Conservation (phyloP, 2,329 filamentous ascomycete species). For the Stenocarpella maydis region DNA sequence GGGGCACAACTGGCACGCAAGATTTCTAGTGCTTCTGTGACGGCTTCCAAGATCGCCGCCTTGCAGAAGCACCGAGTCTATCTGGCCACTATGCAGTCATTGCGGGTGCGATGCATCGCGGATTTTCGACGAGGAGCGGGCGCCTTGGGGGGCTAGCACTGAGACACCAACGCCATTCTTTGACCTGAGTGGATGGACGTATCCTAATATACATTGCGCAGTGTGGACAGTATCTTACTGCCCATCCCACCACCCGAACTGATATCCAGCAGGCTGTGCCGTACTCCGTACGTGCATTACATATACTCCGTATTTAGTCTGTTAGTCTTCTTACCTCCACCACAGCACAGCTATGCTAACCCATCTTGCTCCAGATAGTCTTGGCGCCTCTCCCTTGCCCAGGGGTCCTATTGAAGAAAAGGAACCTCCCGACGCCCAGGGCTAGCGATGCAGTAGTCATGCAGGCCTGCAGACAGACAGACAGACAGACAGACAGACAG, state of each 20-base stretch:
- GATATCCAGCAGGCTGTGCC: neutral
- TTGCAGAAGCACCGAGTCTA: constrained; percentile 22
- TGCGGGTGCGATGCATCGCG: neutral
- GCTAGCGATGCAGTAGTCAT: neutral
- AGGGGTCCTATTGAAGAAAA: constrained; percentile 23
- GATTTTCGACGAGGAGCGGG: neutral
- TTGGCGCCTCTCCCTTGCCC: neutral
- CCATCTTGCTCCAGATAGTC: constrained; percentile 10
- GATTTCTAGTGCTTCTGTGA: constrained; percentile 29
- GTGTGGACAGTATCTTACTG: neutral
- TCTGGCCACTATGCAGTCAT: constrained; percentile 21
- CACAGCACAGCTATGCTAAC: neutral
- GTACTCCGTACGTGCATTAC: neutral
- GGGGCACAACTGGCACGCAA: neutral
- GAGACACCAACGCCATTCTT: neutral
- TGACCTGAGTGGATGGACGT: neutral
- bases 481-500: too few species aligned
- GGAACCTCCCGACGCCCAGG: neutral
- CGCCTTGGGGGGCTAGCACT: neutral
- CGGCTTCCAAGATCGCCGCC: constrained; percentile 31
- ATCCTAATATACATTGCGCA: too few species aligned
- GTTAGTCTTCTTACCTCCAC: neutral
- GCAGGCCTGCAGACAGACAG: constrained; percentile 11
- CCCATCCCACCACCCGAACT: neutral
- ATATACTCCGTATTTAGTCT: too few species aligned